A percentile compares a stretch with the other conserved stretches of the same genome.
These are phyloP conservation scores for Zopfia rhizophila DNA, from an alignment of 2,329 filamentous ascomycete genomes.

Conservation along the genomic window DNA sequence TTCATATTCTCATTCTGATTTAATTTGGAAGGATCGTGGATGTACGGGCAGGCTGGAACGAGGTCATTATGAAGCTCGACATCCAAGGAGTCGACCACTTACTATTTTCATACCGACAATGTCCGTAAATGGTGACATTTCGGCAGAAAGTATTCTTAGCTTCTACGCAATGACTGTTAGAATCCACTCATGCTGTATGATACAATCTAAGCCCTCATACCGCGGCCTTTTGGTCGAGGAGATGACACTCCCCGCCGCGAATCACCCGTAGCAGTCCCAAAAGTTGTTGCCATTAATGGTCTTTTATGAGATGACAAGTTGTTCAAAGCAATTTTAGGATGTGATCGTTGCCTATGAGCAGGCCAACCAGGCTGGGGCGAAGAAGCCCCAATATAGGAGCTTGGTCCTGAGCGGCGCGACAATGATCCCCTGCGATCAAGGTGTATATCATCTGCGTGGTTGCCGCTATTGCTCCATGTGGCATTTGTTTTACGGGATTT, in stretches of 20 bases:
- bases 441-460: slow-evolving; percentile 41
- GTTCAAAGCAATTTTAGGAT: slow-evolving; percentile 26
- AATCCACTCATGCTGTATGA: slow-evolving; percentile 10
- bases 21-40: slow-evolving; percentile 79
- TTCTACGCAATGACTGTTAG: slow-evolving; percentile 57
- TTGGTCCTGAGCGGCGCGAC: slow-evolving; percentile 29
- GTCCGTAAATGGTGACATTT: slow-evolving; percentile 92
- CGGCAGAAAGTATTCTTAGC: slow-evolving; percentile 89
- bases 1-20: slow-evolving; percentile 66
- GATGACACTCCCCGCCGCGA: slow-evolving; percentile 54
- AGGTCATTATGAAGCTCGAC: slow-evolving; percentile 29
- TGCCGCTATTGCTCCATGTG: slow-evolving; percentile 44
- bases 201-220: slow-evolving; percentile 37
- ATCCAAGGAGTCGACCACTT: slow-evolving; percentile 28
- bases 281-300: slow-evolving; percentile 50
- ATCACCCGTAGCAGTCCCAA: slow-evolving; percentile 51
- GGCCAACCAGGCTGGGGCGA: slow-evolving; percentile 28
- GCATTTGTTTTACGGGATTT: slow-evolving; percentile 35
- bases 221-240: slow-evolving; percentile 57
- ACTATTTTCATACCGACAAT: slow-evolving; percentile 91
- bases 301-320: slow-evolving; percentile 28
- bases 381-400: slow-evolving; percentile 22
- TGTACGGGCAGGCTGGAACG: slow-evolving; percentile 75
- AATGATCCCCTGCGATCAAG: slow-evolving; percentile 35
- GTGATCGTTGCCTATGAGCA: slow-evolving; percentile 28